Evolutionary conservation across 441 rosid species (phyloP), one percentile per base, ranked within the genome.

Genomic region (Populus hybrid): DNA sequence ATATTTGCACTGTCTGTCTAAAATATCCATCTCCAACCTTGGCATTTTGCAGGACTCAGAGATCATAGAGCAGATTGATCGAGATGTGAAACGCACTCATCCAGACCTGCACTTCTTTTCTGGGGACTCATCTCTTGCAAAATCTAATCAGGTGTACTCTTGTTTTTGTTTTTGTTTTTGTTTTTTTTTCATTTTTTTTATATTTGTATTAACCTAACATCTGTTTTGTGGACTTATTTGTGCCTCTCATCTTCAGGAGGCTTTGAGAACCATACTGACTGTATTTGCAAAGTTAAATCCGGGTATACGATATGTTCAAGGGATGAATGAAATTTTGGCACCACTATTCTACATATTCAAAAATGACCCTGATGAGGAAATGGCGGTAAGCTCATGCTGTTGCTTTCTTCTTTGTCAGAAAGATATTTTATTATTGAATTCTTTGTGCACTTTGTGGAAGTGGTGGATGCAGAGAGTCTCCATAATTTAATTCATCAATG

Each of bases 301-400:
- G 77, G 99, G 98, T 38, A 92, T 95, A 87, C 88, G 97, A 90
- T 95, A 95, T 85, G 97, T 96, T 76, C 99, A 96, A 90, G 98
- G 98, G 86, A 96, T 96, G 99, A 96, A 96, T 81, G 99, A 96
- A 84, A 87, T 92, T 79, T 82, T 96, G 86, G 98, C 98, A 69
- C 99, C 96, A 59, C 82, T 96, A 76, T 96, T 84, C 76, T 94
- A 89, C 79, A 90, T 94, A 70, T 96, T 91, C 85, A 91, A 83
- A 83, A 96, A 85, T 79, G 98, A 96, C 80, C 94, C 91, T 66
- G 98, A 96, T 40, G 92, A 83, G 80, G 98, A 92, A 80, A 91
- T 83, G 89, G 89, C 91, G 78, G 98, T 96, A 82, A 86, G 92
- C 81, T 40, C 67, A 16, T 76, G 34, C 28, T 64, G 46, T 71